Evolutionary conservation across 768 basidiomycete genomes (phyloP), one percentile per base, ranked within the genome.

Genomic region (Arthromyces matolae): DNA sequence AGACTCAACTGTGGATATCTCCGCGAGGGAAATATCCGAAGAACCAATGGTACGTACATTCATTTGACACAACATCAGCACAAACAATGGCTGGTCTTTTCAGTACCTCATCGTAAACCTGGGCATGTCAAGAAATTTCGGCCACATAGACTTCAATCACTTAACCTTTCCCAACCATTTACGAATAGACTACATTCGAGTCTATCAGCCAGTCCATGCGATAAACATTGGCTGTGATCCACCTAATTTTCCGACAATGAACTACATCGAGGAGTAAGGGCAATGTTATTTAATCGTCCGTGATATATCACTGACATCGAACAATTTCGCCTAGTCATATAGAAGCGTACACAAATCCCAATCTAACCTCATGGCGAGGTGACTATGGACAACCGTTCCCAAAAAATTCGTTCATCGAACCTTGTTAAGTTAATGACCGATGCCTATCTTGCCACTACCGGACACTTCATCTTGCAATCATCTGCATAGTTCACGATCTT

Each of bases 11-110:
- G 77, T 75, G 1, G 63, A 84, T 37, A 86, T 93, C 41, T 76
- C 78, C 2, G 69, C 72, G 25, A 73, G 91, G 22, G 75, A 82
- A 2, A 67, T 93, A 18, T 75, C 90, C 1, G 79, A 81, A 54
- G 91, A 93, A 63, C 91, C 91, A 16, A 88, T 92, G 87, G 86
- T 89, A 51, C 40, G 77, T n/a, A n/a, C n/a, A n/a, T n/a, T 44
- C n/a, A 35, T 41, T 14, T 31, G 9, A 16, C 5, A 32, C 24
- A 1, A 18, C 18, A 13, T 34, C 14, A 35, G 9, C 27, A 40
- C 34, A 24, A 18, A 25, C 8, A 14, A 28, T 24, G 27, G 12
- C 4, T 10, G 20, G 31, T 5, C 24, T 39, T 10, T n/a, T 59
- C 60, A 89, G 87, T 89, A 90, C 60, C 64, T 94, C 55, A 80